Evolutionary conservation across 2,329 filamentous ascomycete species (phyloP), one percentile per base, ranked within the genome.

Genomic region (Talaromyces sp.): DNA sequence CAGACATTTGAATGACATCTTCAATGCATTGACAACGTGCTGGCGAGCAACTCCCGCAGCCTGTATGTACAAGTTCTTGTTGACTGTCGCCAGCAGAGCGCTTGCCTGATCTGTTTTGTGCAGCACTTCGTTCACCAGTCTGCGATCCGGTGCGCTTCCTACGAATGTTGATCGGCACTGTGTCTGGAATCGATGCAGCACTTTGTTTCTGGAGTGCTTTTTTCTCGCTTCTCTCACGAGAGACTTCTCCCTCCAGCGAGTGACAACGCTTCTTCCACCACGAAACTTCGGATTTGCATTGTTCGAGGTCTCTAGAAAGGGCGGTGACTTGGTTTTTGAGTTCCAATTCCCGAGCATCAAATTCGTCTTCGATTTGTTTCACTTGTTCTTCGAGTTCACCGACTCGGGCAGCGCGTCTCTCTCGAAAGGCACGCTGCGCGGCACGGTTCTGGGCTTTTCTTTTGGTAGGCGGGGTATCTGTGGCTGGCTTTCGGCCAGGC

Each of bases 361-460:
- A 72, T 50, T 78, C 75, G 41, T 79, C 77, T 65, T 81, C 78
- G 32, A 79, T 76, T 56, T 77, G 70, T 64, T 79, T 80, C 48
- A 80, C 74, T 57, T 80, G 74, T 56, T 84, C 79, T 62, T 83
- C 79, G 52, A 85, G 75, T 64, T 84, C 92, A 43, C 89, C 88
- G 7, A 97, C 90, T 43, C 91, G 89, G 26, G 91, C 90, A 2
- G 91, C 91, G 64, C 93, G 85, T 61, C 93, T 83, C 76, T 96
- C 92, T 35, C 93, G 85, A 75, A 97, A 97, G 1, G 90, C 91
- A 61, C 93, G 83, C 77, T 97, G 93, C 3, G 93, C 93, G 53
- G 91, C 90, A 62, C 94, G 85, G 74, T 97, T 97, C 78, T 97
- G 94, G 1, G 91, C 90, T 80, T 97, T 95, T 65, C 94, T 86